Conservation (phyloP, 1,284 basidiomycete genomes). For the Ceratobasidium sp. region DNA sequence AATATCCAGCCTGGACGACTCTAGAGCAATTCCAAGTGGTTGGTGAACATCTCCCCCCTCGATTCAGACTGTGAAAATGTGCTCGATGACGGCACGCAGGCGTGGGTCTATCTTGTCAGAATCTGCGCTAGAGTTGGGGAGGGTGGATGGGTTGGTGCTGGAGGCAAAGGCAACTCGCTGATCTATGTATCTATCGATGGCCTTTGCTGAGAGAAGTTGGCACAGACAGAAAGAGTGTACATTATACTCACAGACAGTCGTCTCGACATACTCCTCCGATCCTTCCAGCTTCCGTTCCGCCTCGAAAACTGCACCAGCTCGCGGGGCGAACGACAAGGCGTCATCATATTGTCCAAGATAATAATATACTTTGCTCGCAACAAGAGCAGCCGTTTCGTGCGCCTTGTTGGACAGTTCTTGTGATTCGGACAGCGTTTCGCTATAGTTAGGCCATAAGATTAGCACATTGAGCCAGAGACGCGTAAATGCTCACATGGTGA, state of each 20-base stretch:
- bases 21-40: constrained; percentile 93
- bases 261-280: constrained; percentile 91
- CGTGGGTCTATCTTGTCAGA: constrained; percentile 77
- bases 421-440: constrained; percentile 90
- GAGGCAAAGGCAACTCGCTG: constrained; percentile 58
- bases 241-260: constrained; percentile 82
- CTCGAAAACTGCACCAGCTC: constrained; percentile 88
- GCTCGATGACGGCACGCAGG: constrained; percentile 85
- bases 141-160: constrained; percentile 28
- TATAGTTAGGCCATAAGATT: constrained; percentile 56
- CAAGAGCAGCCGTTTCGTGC: constrained; percentile 84
- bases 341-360: constrained; percentile 95
- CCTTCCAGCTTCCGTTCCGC: constrained; percentile 72
- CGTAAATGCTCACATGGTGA: constrained; percentile 75
- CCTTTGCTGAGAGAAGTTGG: constrained; percentile 74
- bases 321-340: constrained; percentile 90
- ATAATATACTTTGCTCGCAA: constrained; percentile 96
- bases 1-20: constrained; percentile 87
- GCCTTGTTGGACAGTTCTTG: constrained; percentile 77
- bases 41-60: constrained; percentile 90
- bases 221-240: constrained; percentile 29
- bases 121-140: constrained; percentile 56
- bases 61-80: constrained; percentile 86
- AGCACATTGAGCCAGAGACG: constrained; percentile 24
- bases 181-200: constrained; percentile 90